Conservation (phyloP, 495 filamentous ascomycete species). For the Clavariopsis aquatica region DNA sequence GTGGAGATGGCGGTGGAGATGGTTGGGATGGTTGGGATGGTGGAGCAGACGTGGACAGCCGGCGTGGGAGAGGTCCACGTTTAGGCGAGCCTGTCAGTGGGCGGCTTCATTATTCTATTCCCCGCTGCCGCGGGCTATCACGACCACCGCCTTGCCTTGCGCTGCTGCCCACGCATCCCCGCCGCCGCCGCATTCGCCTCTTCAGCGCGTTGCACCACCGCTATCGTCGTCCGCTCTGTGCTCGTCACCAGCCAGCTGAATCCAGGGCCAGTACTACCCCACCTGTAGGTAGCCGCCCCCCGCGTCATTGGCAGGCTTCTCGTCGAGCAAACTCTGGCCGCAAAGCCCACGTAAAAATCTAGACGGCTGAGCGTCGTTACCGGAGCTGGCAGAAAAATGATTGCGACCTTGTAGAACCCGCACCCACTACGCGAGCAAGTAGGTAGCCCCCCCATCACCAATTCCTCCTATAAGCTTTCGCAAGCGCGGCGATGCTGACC, state of each 20-base stretch:
- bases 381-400: conserved; percentile 25
- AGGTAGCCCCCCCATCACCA: conserved; percentile 31
- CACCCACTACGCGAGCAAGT: conserved; percentile 29
- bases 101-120: not conserved
- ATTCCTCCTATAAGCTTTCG: conserved; percentile 14
- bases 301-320: conserved; percentile 34
- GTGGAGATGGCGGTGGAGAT: not conserved
- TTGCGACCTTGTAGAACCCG: conserved; percentile 32
- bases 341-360: conserved; percentile 20
- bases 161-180: not conserved
- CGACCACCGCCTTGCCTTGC: conserved; percentile 8
- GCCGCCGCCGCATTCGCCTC: not conserved
- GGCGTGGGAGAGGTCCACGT: not conserved
- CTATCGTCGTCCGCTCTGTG: conserved; percentile 18
- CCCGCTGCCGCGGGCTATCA: not conserved
- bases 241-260: conserved; percentile 2
- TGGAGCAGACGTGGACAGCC: too few species aligned
- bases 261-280: conserved; percentile 20
- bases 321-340: conserved; percentile 23
- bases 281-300: conserved; percentile 34
- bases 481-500: conserved; percentile 14
- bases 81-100: not conserved
- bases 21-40: too few species aligned
- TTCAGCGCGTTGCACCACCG: conserved; percentile 27
- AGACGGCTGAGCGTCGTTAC: conserved; percentile 8